These are phyloP conservation scores for Pseudozyma thailandica DNA, from an alignment of 1,284 basidiomycete genomes.

Conservation along the genomic window DNA sequence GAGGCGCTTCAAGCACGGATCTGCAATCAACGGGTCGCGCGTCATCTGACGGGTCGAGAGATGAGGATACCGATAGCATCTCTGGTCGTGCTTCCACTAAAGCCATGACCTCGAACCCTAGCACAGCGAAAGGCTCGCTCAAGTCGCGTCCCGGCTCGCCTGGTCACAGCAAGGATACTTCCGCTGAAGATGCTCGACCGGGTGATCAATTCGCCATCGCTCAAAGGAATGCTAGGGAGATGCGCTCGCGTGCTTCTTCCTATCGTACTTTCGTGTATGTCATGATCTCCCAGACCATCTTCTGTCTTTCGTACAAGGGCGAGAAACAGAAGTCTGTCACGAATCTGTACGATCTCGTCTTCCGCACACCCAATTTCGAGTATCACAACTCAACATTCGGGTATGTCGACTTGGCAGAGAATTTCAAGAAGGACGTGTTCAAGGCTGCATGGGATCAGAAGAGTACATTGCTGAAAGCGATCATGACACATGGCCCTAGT, in stretches of 20 bases:
- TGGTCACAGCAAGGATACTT: conserved; percentile 4
- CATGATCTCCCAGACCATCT: conserved; percentile 76
- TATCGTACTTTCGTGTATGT: conserved; percentile 82
- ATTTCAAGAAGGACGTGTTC: conserved; percentile 64
- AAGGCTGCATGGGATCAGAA: conserved; percentile 65
- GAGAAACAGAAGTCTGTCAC: conserved; percentile 71
- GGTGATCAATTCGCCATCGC: conserved; percentile 52
- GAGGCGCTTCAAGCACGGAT: conserved; percentile 14
- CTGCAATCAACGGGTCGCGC: conserved; percentile 15
- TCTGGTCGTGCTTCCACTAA: conserved; percentile 11
- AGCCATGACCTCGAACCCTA: background rate
- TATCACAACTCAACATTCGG: conserved; percentile 89
- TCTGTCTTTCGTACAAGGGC: conserved; percentile 70
- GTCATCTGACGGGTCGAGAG: conserved; percentile 32
- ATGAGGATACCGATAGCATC: conserved; percentile 21
- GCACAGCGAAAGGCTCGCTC: conserved; percentile 14
- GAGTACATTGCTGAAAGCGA: conserved; percentile 57
- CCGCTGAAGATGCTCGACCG: conserved; percentile 16
- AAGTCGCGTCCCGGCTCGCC: conserved; percentile 34
- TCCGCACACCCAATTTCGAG: conserved; percentile 74
- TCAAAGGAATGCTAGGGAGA: conserved; percentile 65
- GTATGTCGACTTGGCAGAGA: conserved; percentile 61
- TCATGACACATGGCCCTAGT: conserved; percentile 54
- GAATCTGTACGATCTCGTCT: conserved; percentile 72
- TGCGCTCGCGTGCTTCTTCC: conserved; percentile 70